Evolutionary conservation across 2,329 filamentous ascomycete genomes (phyloP), one percentile per base, ranked within the genome.

Genomic region (Colletotrichum paranaense): DNA sequence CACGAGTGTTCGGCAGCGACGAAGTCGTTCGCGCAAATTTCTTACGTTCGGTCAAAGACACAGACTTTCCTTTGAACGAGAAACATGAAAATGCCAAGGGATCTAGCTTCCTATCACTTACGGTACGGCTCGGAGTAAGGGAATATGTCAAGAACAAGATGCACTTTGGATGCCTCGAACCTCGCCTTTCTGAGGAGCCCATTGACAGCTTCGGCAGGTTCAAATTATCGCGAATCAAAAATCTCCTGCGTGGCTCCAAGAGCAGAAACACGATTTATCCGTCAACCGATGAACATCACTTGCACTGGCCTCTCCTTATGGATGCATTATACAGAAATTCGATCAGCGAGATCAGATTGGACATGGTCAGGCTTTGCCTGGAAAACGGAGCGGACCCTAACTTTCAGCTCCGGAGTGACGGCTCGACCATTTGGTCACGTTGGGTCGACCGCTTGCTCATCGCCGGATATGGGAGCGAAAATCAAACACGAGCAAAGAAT

Each of bases 331-430:
- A 11, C 32, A 3, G 8, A 19, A 3, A 1, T 32, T 9, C 0
- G 26, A 1, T 1, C 3, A 0, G 1, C 1, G 24, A 26, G 7
- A 28, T 35, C 32, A 35, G 16, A 4, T 16, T 5, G 9, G 22
- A 62, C 11, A 52, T 62, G 59, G 0, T 52, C 16, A 26, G 14
- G 3, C 28, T 38, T 9, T 52, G 38, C 6, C 59, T 62, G 5
- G 26, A 52, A 6, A 24, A 32, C 16, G 59, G 59, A 1, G 59
- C 59, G 0, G 59, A 62, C 3, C 7, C n/a, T 19, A 62, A 62
- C 42, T 52, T 62, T 16, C 38, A 22, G 26, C 6, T 62, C 3
- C n/a, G 28, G 0, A 22, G 14, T n/a, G 12, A n/a, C 1, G 38
- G 59, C 16, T 3, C 14, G 3, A 52, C 59, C 22, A 19, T 62